Conservation (phyloP, 768 basidiomycete species). For the Calocybe gangraenosa region DNA sequence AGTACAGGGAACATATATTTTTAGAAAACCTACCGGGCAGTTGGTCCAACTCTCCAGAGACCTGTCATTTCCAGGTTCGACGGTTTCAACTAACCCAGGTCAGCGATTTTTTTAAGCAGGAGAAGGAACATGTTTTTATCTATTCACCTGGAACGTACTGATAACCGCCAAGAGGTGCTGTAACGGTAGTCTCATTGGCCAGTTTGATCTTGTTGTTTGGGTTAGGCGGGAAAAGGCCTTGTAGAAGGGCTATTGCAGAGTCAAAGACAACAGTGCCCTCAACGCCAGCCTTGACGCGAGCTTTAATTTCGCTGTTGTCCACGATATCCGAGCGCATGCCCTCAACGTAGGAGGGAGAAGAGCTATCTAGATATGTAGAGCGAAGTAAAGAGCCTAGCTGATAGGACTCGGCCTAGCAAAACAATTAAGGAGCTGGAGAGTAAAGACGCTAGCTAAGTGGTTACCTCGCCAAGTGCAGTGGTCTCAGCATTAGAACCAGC, state of each 20-base stretch:
- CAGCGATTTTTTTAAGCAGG: conserved; percentile 3
- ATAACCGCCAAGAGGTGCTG: conserved; percentile 76
- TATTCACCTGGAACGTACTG: conserved; percentile 78
- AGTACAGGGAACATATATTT: neutral
- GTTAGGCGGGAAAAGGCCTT: conserved; percentile 85
- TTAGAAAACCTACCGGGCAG: conserved; percentile 36
- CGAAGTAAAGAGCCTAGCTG: conserved; percentile 61
- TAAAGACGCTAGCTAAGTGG: conserved; percentile 13
- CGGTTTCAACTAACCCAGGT: conserved; percentile 61
- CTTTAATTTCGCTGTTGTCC: conserved; percentile 67
- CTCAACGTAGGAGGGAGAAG: conserved; percentile 66
- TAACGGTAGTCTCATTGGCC: conserved; percentile 70
- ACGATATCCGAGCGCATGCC: conserved; percentile 66
- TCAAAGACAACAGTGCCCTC: conserved; percentile 88
- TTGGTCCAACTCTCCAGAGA: conserved; percentile 78
- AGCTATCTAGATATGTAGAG: conserved; percentile 58
- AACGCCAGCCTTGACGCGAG: conserved; percentile 78
- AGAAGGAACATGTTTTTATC: conserved; percentile 7
- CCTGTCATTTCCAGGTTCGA: conserved; percentile 79
- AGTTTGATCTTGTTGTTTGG: conserved; percentile 66
- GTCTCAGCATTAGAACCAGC: conserved; percentile 59
- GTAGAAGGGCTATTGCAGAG: conserved; percentile 78
- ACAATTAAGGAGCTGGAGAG: neutral
- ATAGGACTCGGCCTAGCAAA: conserved; percentile 58
- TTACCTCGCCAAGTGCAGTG: conserved; percentile 72